Evolutionary conservation across 768 basidiomycete genomes (phyloP), one percentile per base, ranked within the genome.

Genomic region (Tremella mesenterica): DNA sequence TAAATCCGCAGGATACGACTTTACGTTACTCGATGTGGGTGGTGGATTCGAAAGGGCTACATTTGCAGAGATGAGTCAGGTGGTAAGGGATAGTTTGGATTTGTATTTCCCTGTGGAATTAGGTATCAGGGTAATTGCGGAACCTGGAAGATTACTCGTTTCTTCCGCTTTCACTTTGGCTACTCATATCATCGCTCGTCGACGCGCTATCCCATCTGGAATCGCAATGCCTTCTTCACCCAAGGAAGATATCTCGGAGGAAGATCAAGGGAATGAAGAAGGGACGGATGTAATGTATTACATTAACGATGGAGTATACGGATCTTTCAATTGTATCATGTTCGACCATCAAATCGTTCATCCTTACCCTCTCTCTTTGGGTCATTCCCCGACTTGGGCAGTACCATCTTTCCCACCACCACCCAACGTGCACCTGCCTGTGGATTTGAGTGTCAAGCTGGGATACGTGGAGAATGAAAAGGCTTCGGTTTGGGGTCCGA

Each of bases 221-320:
- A 28, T 25, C 82, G 81, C 33, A 3, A 48, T 48, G 23, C 52
- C 62, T 41, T 43, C 50, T 53, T 46, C 43, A 38, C 30, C 80
- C 80, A 41, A 18, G 38, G 28, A 31, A 27, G 28, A 48, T 23
- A 12, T 18, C 29, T 52, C 73, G 33, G 54, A 49, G 27, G 63
- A 54, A 2, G 63, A 61, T 7, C 65, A 71, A 38, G 73, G 67
- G 53, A 75, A 78, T 48, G 78, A 63, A 23, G 63, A 70, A 55
- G 63, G 63, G 48, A 67, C 83, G 2, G 77, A 76, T 57, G 84
- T 90, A 61, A 99, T 96, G 93, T 95, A 96, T 78, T 97, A 97
- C 78, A 90, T 97, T 81, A 97, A 96, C 76, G 93, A 97, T 73
- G 95, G 95, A 39, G 90, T 99, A 34, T 99, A 99, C 73, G 91